Base-by-base conservation (phyloP, 495 filamentous ascomycete species). In the Penicillium ochrochloron region DNA sequence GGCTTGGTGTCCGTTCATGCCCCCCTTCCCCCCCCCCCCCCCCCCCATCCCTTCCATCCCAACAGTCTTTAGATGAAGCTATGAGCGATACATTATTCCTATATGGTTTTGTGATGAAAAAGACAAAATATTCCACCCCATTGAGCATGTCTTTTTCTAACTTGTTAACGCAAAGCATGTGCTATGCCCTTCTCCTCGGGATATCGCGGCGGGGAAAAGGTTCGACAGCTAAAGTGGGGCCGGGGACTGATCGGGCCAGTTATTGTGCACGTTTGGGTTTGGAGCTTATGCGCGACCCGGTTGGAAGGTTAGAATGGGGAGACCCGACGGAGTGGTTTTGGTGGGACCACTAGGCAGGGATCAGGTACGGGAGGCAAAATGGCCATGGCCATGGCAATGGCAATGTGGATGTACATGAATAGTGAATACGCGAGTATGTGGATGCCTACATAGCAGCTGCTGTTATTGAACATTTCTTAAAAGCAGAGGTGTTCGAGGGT, bases 221-320 rank as follows among this genome's bases (percentile, higher is more conserved):
- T 59, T 50, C 57, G 42, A 59, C 57, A 59, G 57, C 29, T 59
- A 42, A 59, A 35, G 57, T 50, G 42, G 42, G 44, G 41, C 57
- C 27, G 57, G 41, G 27, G 57, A 27, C 29, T 37, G 57, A 59
- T 48, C 57, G 42, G 29, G 57, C 56, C 37, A 58, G 56, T 58
- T 17, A 41, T 5, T 2, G 42, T 19, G 10, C 41, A 29, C 57
- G 27, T 15, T 31, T 59, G 42, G 29, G 29, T 50, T 59, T 59
- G 57, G 41, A 31, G 57, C 53, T 56, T 56, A 56, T 59, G 57
- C 41, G 23, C 53, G 53, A 34, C 53, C 53, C 31, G 53, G 31
- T 56, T 8, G 51, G 12, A 31, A 12, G 50, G 29, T 53, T 25
- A 23, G 50, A 19, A 25, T 15, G 5, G 25, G 31, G 15, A 23